Conservation (phyloP, 331 rosid species). For the Arachis monticola region DNA sequence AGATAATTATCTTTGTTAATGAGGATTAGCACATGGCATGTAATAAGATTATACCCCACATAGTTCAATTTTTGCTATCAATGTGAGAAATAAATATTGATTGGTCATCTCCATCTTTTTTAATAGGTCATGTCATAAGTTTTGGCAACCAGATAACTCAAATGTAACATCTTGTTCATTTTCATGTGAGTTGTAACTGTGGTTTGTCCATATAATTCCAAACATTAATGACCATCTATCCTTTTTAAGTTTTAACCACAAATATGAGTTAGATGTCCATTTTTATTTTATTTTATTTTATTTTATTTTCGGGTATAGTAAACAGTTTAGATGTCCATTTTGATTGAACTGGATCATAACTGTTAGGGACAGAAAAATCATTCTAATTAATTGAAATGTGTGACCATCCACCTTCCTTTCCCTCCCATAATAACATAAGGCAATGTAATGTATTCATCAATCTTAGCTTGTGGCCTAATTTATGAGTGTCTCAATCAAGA, state of each 20-base stretch:
- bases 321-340: conserved; percentile 8
- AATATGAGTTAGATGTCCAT: conserved; percentile 15
- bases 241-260: conserved; percentile 1
- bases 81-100: too few relatives aligned
- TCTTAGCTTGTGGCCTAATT: neutral
- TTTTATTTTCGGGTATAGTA: too few relatives aligned
- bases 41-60: too few relatives aligned
- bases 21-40: too few relatives aligned
- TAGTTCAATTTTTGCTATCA: too few relatives aligned
- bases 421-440: conserved; percentile 5
- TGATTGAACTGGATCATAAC: conserved; percentile 32
- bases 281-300: neutral
- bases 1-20: too few relatives aligned
- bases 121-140: too few relatives aligned
- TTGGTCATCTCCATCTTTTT: too few relatives aligned
- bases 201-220: neutral
- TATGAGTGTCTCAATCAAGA: conserved; percentile 55
- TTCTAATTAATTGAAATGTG: conserved; percentile 43
- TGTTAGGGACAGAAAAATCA: conserved; percentile 38
- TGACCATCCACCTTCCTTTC: conserved; percentile 15
- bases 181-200: conserved; percentile 5
- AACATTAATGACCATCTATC: conserved; percentile 26
- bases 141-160: conserved; percentile 16
- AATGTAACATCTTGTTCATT: neutral
- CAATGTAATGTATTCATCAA: conserved; percentile 12